Percentiles rank a stretch among this genome's conserved stretches.
These are phyloP conservation scores for Basidiobolus meristosporus DNA, from an alignment of 371 early-diverging fungal genomes.

Conservation along the genomic window DNA sequence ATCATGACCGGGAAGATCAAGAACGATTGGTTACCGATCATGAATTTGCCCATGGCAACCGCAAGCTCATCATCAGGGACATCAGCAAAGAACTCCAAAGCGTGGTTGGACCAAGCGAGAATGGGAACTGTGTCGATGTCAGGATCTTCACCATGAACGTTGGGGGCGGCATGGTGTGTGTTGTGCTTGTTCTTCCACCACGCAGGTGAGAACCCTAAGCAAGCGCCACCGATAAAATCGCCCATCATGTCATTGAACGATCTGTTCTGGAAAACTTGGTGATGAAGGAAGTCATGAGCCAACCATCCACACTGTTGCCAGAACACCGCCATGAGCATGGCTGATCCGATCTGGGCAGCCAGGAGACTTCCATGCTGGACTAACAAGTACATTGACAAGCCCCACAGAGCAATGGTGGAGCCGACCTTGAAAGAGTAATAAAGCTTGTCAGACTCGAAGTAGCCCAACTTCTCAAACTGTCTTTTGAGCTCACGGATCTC, in stretches of 20 bases:
- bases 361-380: conserved; percentile 6
- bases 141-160: conserved; percentile 68
- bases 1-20: conserved; percentile 66
- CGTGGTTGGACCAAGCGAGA: conserved; percentile 70
- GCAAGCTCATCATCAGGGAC: conserved; percentile 35
- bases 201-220: conserved; percentile 54
- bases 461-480: conserved; percentile 30
- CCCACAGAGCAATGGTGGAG: conserved; percentile 28
- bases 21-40: conserved; percentile 58
- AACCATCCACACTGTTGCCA: conserved; percentile 85
- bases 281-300: conserved; percentile 72
- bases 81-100: conserved; percentile 44
- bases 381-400: conserved; percentile 22
- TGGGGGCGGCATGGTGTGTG: conserved; percentile 72
- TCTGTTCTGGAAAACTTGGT: conserved; percentile 61
- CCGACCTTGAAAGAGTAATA: conserved; percentile 46
- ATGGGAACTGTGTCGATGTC: conserved; percentile 77
- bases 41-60: conserved; percentile 25
- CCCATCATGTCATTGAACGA: conserved; percentile 36
- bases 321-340: conserved; percentile 43
- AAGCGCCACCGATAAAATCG: conserved; percentile 55
- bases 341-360: conserved; percentile 28
- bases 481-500: conserved; percentile 47
- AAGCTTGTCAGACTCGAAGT: conserved; percentile 40
- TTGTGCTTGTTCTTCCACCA: conserved; percentile 88